A percentile compares a stretch with the other conserved stretches of the same genome.
Conservation (phyloP, 495 filamentous ascomycete species). For the Aspergillus egyptiacus region DNA sequence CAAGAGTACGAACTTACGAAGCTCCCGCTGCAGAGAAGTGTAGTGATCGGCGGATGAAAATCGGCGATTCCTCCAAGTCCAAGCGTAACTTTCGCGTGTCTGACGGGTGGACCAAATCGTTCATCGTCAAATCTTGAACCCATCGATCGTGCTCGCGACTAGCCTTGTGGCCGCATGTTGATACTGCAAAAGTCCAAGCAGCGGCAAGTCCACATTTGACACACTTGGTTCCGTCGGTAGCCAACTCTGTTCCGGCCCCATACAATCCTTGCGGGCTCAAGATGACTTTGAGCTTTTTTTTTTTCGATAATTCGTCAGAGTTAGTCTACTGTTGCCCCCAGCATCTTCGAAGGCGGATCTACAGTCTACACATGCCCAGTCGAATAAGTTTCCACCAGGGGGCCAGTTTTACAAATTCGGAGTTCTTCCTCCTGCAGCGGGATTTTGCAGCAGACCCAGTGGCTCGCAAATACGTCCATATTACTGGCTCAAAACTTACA, state of each 20-base stretch:
- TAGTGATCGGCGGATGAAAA: too few species aligned
- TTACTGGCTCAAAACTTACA: neutral
- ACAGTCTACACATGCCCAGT: too few species aligned
- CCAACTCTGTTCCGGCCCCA: neutral
- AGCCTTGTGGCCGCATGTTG: too few species aligned
- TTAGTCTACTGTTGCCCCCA: too few species aligned
- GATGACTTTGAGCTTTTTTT: too few species aligned
- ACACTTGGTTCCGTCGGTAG: neutral
- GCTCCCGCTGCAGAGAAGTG: too few species aligned
- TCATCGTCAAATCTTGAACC: conserved; percentile 1
- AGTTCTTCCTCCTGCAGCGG: conserved; percentile 1
- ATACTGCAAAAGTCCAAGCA: neutral
- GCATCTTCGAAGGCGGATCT: too few species aligned
- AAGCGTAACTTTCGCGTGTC: neutral
- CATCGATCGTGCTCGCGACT: conserved; percentile 6
- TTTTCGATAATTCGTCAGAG: too few species aligned
- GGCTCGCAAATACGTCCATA: neutral
- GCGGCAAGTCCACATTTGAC: conserved; percentile 4
- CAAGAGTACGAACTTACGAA: neutral
- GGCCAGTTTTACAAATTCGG: too few species aligned
- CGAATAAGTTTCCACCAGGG: too few species aligned
- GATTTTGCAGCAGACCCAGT: neutral
- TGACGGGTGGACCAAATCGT: too few species aligned
- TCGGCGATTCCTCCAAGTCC: neutral
- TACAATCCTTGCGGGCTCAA: neutral